Evolutionary conservation across 306 rosid species (phyloP), one percentile per base, ranked within the genome.

Genomic region (Sicyos baderoa): DNA sequence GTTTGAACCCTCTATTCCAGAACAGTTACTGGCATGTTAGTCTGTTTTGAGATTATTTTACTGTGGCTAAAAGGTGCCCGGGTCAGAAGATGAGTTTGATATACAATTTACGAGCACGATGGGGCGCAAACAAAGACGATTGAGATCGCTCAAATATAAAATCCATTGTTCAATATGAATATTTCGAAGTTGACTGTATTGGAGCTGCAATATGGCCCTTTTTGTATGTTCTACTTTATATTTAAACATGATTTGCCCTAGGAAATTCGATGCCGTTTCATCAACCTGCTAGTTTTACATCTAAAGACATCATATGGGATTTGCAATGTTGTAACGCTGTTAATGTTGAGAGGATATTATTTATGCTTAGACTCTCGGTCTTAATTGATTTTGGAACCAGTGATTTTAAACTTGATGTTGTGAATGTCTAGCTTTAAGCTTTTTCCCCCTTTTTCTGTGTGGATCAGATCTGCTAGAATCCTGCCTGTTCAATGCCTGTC

Each of bases 131-230:
- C 35, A 17, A 64, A 18, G 52, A 44, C 5, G 51, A 14, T 40
- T 27, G 11, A 40, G 45, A 5, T 35, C 2, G 14, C 27, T 0
- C 25, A 10, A 64, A 64, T 19, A 11, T 29, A 40, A 50, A 11
- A 40, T 64, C 18, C 18, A 14, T 18, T 44, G 70, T 64, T 64
- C 32, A 19, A 19, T 21, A 63, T 29, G 69, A 63, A 63, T 63
- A 64, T 21, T 64, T 32, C 19, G 5, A 44, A 40, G 70, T 64
- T 64, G 51, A 64, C 19, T 44, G 70, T 64, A 64, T 6, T 64
- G 35, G 42, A 64, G 54, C 37, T 11, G 11, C 18, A 6, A 18
- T 42, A 19, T 42, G 12, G 13, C 35, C 54, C 35, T 64, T 64
- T 64, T 64, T 40, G 54, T 64, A 64, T 44, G 52, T 40, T 64